Conservation (phyloP, 768 basidiomycete genomes). For the Termitomyces eurrhizus region DNA sequence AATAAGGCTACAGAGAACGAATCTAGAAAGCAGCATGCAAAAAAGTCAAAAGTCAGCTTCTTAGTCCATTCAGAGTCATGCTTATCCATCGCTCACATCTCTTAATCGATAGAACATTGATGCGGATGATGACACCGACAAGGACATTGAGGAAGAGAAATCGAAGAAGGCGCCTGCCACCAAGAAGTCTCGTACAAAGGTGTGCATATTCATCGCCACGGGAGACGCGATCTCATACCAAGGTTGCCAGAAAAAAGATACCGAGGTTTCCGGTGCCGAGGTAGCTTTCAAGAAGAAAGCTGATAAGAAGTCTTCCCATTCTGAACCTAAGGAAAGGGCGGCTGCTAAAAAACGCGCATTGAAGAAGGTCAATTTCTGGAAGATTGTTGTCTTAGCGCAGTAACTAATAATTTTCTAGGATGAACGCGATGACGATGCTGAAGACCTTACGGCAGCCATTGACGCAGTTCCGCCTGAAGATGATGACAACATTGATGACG, state of each 20-base stretch:
- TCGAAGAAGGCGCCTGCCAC: slow-evolving; percentile 45
- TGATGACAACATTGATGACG: slow-evolving; percentile 32
- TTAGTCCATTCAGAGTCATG: neutral
- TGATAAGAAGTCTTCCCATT: neutral
- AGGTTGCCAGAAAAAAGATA: slow-evolving; percentile 22
- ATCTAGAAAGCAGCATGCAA: slow-evolving; percentile 18
- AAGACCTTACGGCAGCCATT: slow-evolving; percentile 42
- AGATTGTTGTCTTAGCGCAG: neutral
- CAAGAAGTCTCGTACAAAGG: slow-evolving; percentile 28
- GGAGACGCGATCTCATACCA: slow-evolving; percentile 1
- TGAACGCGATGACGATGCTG: slow-evolving; percentile 35
- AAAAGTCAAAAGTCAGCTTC: slow-evolving; percentile 13
- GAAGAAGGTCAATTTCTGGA: slow-evolving; percentile 28
- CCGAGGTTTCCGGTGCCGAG: slow-evolving; percentile 38
- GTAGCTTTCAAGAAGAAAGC: slow-evolving; percentile 38
- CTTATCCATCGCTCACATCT: neutral
- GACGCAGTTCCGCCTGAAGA: slow-evolving; percentile 33
- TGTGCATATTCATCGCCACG: neutral
- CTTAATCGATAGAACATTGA: slow-evolving; percentile 16
- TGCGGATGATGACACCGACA: slow-evolving; percentile 24
- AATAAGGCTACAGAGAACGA: slow-evolving; percentile 16
- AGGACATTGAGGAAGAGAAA: slow-evolving; percentile 44
- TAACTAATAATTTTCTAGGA: slow-evolving; percentile 15
- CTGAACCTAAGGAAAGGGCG: slow-evolving; percentile 38
- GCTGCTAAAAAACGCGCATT: slow-evolving; percentile 43